Evolutionary conservation across 306 rosid species (phyloP).

Genomic region (Gastrolobium bilobum): DNA sequence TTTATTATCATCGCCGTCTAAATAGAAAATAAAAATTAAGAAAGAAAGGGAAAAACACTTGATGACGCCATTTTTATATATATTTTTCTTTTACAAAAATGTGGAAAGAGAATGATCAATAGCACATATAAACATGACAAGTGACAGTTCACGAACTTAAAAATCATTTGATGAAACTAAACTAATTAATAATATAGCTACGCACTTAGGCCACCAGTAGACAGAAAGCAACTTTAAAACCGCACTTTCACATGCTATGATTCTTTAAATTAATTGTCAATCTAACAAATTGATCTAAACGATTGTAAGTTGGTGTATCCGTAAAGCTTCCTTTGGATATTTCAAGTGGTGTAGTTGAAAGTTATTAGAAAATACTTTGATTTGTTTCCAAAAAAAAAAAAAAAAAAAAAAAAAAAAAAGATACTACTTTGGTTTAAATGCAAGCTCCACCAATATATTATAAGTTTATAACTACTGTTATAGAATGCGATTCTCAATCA

Average conservation of each 20-base stretch:
- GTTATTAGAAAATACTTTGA: background rate
- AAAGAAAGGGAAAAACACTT: background rate
- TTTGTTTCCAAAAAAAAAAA: background rate
- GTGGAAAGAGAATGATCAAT: too few relatives aligned
- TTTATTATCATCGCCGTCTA: background rate
- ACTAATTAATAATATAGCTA: background rate
- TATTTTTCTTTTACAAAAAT: background rate
- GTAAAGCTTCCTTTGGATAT: background rate
- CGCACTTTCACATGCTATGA: constrained; percentile 29
- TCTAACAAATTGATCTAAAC: background rate
- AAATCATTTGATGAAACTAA: background rate
- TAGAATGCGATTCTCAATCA: constrained; percentile 8
- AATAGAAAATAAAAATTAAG: background rate
- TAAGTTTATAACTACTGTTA: background rate
- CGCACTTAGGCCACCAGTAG: background rate
- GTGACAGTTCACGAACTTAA: background rate
- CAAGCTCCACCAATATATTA: background rate
- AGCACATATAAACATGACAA: background rate
- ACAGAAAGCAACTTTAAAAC: constrained; percentile 42
- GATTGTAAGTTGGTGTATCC: background rate
- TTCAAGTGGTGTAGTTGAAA: background rate
- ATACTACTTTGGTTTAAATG: background rate
- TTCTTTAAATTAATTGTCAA: background rate
- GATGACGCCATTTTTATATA: background rate
- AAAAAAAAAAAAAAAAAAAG: too few relatives aligned